Evolutionary conservation across 192 early-diverging fungal genomes (phyloP), one percentile per base, ranked within the genome.

Genomic region (Coemansia sp.): DNA sequence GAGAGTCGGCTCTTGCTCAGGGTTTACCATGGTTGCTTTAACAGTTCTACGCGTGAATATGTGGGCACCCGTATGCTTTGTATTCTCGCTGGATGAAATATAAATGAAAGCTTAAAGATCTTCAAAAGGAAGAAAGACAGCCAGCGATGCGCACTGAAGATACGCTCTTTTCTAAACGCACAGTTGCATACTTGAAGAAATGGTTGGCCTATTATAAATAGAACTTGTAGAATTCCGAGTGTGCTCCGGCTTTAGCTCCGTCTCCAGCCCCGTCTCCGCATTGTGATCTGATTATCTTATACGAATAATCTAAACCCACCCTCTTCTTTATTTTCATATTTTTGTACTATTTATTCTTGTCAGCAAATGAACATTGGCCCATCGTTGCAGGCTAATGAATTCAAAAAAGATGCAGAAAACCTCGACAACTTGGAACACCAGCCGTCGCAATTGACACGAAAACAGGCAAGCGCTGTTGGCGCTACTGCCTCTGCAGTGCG

Each of bases 401-500:
- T 5, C 24, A 53, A 53, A 53, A 26, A 18, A 8, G 51, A 53
- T 13, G 47, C 52, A 38, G 53, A 22, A 13, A 37, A 37, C 9
- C 48, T 23, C 39, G 23, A 14, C 26, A 18, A 18, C 10, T 26
- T 27, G 29, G 26, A 24, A 54, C 18, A 37, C 18, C 66, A 14
- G 50, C 54, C 54, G 41, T n/a, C 64, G 13, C 70, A 68, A 59
- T 54, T 71, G 7, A 61, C 72, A n/a, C 68, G 63, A 13, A 81
- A 74, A 56, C 71, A 83, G 52, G 72, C 81, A 12, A 62, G 81
- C 8, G 69, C 75, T 7, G 75, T 83, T n/a, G 81, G 81, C 14
- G 68, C 75, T 43, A 69, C 81, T 18, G 71, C 81, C 3, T 78
- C 81, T 1, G 75, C 75, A 1, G 73, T 75, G 18, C 81, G 81